phyloP scores from a whole-genome alignment of 139 green algal species.

The Micractinium conductrix region DNA sequence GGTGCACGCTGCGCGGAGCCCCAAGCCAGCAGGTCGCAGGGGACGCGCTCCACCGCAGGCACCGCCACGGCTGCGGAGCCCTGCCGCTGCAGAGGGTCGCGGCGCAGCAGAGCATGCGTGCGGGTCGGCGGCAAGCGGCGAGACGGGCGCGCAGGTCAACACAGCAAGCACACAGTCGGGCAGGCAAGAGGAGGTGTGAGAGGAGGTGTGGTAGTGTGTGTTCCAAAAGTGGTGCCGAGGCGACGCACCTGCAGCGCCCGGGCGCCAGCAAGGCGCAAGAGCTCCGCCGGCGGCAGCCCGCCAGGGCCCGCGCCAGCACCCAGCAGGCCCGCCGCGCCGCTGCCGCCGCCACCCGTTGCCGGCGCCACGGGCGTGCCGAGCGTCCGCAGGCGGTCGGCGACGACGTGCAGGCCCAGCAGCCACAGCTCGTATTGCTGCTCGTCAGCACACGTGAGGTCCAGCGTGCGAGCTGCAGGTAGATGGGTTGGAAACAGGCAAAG shows the following conservation, averaged over 20 bases:
- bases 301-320: not conserved
- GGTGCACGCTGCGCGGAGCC: slow-evolving; percentile 37
- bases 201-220: too few species aligned
- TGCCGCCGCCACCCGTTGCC: not conserved
- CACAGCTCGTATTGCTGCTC: slow-evolving; percentile 66
- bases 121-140: too few species aligned
- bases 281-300: not conserved
- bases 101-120: too few species aligned
- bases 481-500: too few species aligned
- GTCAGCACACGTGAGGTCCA: slow-evolving; percentile 73
- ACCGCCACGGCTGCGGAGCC: slow-evolving; percentile 40
- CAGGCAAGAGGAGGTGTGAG: too few species aligned
- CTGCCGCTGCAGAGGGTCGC: not conserved
- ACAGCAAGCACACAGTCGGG: too few species aligned
- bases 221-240: too few species aligned
- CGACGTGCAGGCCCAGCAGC: slow-evolving; percentile 61
- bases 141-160: too few species aligned
- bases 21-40: slow-evolving; percentile 80
- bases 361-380: slow-evolving; percentile 1
- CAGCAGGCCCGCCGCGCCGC: not conserved
- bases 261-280: not conserved
- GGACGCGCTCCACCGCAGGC: slow-evolving; percentile 46
- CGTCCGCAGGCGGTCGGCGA: not conserved
- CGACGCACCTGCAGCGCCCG: not conserved
- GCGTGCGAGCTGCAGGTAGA: too few species aligned